Evolutionary conservation across 2,329 filamentous ascomycete genomes (phyloP), one percentile per base, ranked within the genome.

Genomic region (Pleurostoma richardsiae): DNA sequence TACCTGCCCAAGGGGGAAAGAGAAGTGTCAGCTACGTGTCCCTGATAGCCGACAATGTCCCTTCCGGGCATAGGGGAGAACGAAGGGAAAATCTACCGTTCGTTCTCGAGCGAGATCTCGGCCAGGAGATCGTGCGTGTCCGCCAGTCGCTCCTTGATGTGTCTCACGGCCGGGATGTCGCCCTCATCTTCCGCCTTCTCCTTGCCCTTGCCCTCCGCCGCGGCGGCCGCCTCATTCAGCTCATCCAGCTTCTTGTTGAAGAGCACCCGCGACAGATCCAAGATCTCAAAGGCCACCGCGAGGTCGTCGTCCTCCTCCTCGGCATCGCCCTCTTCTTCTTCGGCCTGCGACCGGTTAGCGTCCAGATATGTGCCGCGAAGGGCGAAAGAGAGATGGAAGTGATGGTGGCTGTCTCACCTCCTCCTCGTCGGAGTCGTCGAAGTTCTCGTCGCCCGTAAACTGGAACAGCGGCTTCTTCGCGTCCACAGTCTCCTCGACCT

Each of bases 101-200:
- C 94, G 56, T 94, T 96, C 70, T 99, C 94, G 29, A 99, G 76
- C n/a, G 88, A 95, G 52, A 99, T 96, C 68, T 99, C 94, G 7
- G 91, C 88, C 52, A 97, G 86, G 47, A 96, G 79, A 63, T 96
- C 91, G 64, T 96, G 90, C 6, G 90, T 95, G 62, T 99, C 94
- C 50, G 90, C 90, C 31, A 97, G 79, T 47, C 90, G 83, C 67
- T 95, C 89, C 67, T 90, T 91, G 60, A 91, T 74, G 50, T 87
- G 82, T 53, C 76, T 69, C 40, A 73, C 54, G 3, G 63, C 56
- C 39, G 69, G 66, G 6, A 66, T 67, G 44, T 54, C 52, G 30
- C 40, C 52, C 33, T 52, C 46, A 6, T 74, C 70, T 27, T 62
- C 63, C 11, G 61, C 61, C 33, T 59, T 61, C 49, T 72, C 68